A percentile compares a stretch with the other conserved stretches of the same genome.
Conservation (phyloP, 371 early-diverging fungal species). For the Chytridium lagenaria region DNA sequence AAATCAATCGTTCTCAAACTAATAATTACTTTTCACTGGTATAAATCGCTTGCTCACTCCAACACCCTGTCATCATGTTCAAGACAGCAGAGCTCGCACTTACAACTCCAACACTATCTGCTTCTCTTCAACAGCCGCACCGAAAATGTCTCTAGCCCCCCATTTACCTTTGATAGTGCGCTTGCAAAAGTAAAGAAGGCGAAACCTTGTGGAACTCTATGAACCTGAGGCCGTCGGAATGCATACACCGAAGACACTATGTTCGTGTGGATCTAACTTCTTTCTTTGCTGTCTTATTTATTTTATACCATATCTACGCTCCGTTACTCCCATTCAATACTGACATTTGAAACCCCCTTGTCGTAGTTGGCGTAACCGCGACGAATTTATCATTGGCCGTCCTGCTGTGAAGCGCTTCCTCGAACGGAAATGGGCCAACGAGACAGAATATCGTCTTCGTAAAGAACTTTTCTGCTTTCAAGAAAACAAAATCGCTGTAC, state of each 20-base stretch:
- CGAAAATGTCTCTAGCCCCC: not conserved
- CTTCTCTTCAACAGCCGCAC: too few relatives aligned
- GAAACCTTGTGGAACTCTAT: slow-evolving; percentile 52
- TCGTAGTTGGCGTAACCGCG: slow-evolving; percentile 52
- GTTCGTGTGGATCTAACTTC: not conserved
- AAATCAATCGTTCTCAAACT: too few relatives aligned
- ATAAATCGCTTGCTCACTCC: too few relatives aligned
- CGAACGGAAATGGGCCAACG: slow-evolving; percentile 46
- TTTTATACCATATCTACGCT: not conserved
- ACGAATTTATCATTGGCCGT: slow-evolving; percentile 46
- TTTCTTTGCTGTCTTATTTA: not conserved
- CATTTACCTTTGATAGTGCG: slow-evolving; percentile 47
- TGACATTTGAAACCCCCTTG: not conserved
- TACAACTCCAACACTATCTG: not conserved
- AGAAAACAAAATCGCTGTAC: slow-evolving; percentile 55
- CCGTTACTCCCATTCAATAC: not conserved
- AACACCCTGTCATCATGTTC: not conserved
- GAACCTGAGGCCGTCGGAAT: slow-evolving; percentile 40
- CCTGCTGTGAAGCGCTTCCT: slow-evolving; percentile 43
- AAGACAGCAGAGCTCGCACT: not conserved
- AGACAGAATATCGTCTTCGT: slow-evolving; percentile 46
- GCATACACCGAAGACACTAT: slow-evolving; percentile 50
- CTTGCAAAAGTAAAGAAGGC: slow-evolving; percentile 45
- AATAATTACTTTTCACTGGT: too few relatives aligned
- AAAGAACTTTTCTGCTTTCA: slow-evolving; percentile 53